Evolutionary conservation across 164 flowering plant species (phyloP), one percentile per base, ranked within the genome.

Genomic region (Annona squamosa): DNA sequence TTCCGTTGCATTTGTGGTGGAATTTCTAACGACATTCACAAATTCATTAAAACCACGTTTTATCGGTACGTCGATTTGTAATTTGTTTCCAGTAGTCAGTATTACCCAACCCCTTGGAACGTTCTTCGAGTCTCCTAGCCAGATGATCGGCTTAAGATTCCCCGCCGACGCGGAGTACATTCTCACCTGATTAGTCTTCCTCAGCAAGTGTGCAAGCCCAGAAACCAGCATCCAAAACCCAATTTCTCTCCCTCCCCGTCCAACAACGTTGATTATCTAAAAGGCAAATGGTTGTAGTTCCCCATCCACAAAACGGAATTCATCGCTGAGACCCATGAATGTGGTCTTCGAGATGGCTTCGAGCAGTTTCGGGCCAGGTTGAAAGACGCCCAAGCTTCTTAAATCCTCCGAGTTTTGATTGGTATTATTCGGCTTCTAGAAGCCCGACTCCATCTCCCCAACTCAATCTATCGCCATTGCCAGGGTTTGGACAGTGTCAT

Each of bases 281-380:
- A 79, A 84, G 2, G 52, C 65, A 4, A 75, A 26, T 7, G 80
- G 17, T 41, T 69, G 78, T 42, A 82, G 45, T 12, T 84, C 77
- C 48, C 83, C 81, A 46, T 79, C 70, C 13, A 78, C 76, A 1
- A 88, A 48, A 3, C 61, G 61, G 63, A 86, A 78, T 0, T 80
- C 76, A 3, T 90, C 86, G 10, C 77, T 72, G 3, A 87, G 65
- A 9, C 89, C 89, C 37, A 42, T 65, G 61, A 82, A 79, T 13
- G 18, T 56, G 0, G 77, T 74, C 1, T 26, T 71, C 37, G 26
- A 47, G 18, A 18, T 65, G 47, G 67, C 17, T 3, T 18, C 41
- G 44, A 46, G 68, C 5, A 65, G 70, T 64, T 26, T 37, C 13
- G 52, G 46, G 4, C 62, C 37, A 46, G 62, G 3, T 10, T n/a